Conservation (phyloP, 2,329 filamentous ascomycete genomes). For the Colletotrichum sp. region DNA sequence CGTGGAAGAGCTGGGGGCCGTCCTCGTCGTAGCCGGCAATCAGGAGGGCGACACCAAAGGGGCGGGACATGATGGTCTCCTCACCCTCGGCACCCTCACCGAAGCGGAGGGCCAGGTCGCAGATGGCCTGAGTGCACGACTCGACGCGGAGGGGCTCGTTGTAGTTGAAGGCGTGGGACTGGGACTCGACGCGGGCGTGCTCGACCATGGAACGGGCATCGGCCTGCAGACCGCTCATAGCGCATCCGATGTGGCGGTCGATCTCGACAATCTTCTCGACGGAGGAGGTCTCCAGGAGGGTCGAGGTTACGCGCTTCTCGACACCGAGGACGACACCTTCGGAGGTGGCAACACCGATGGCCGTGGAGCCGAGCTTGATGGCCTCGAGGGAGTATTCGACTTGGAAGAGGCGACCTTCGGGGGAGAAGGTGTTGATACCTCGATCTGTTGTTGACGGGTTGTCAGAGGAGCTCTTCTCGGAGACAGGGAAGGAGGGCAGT, state of each 20-base stretch:
- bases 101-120: constrained; percentile 93
- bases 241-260: constrained; percentile 97
- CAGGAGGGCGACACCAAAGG: constrained; percentile 94
- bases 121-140: constrained; percentile 98
- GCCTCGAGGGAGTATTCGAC: constrained; percentile 99
- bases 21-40: constrained; percentile 98
- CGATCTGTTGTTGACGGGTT: constrained; percentile 8
- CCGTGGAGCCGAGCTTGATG: constrained; percentile 98
- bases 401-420: constrained; percentile 99
- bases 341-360: constrained; percentile 95
- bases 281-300: constrained; percentile 94
- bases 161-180: constrained; percentile 98
- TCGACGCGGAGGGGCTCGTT: constrained; percentile 94
- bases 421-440: constrained; percentile 82
- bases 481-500: constrained; percentile 24
- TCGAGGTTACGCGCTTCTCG: constrained; percentile 98
- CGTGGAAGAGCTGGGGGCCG: constrained; percentile 95
- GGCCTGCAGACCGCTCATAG: constrained; percentile 97
- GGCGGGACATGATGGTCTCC: constrained; percentile 98
- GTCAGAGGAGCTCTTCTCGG: constrained; percentile 37
- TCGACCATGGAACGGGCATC: constrained; percentile 98
- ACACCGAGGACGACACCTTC: constrained; percentile 96
- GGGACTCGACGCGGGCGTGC: constrained; percentile 96
- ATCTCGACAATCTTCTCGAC: constrained; percentile 99
- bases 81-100: constrained; percentile 97